Evolutionary conservation across 495 filamentous ascomycete genomes (phyloP).

Genomic region (Hypoxylon trugodes): DNA sequence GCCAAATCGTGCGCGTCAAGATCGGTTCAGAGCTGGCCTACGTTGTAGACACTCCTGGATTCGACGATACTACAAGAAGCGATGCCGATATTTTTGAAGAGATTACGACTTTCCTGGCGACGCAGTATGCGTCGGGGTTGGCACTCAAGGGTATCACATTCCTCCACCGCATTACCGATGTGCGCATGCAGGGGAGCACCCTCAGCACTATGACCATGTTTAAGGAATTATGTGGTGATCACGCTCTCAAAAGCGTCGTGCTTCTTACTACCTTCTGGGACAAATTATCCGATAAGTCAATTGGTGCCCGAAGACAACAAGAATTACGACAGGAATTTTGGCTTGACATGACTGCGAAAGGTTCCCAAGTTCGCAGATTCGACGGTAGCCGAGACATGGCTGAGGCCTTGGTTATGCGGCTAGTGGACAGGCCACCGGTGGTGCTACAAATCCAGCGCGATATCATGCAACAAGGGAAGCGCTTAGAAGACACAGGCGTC

Average conservation of each 20-base stretch:
- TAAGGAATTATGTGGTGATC: slow-evolving; percentile 50
- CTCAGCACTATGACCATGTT: slow-evolving; percentile 52
- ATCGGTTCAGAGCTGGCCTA: slow-evolving; percentile 25
- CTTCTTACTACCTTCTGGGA: slow-evolving; percentile 57
- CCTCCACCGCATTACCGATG: slow-evolving; percentile 55
- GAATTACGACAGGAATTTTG: slow-evolving; percentile 42
- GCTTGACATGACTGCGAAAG: slow-evolving; percentile 43
- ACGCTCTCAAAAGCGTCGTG: slow-evolving; percentile 49
- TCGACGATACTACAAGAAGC: slow-evolving; percentile 56
- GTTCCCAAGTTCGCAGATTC: slow-evolving; percentile 23
- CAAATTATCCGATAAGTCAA: slow-evolving; percentile 22
- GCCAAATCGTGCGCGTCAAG: not conserved
- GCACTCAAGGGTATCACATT: slow-evolving; percentile 50
- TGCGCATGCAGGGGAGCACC: slow-evolving; percentile 46
- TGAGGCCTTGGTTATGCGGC: not conserved
- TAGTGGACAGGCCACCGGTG: not conserved
- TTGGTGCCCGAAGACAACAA: slow-evolving; percentile 34
- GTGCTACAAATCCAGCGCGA: not conserved
- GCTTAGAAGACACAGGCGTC: not conserved
- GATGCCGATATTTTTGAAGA: slow-evolving; percentile 53
- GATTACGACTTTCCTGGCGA: slow-evolving; percentile 45
- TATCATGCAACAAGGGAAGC: not conserved
- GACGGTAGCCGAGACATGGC: not conserved
- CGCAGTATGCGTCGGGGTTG: slow-evolving; percentile 37
- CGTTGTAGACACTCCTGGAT: slow-evolving; percentile 61